These are phyloP conservation scores for Eremothecium coryli DNA, from an alignment of 1,139 yeast genomes.

Conservation along the genomic window DNA sequence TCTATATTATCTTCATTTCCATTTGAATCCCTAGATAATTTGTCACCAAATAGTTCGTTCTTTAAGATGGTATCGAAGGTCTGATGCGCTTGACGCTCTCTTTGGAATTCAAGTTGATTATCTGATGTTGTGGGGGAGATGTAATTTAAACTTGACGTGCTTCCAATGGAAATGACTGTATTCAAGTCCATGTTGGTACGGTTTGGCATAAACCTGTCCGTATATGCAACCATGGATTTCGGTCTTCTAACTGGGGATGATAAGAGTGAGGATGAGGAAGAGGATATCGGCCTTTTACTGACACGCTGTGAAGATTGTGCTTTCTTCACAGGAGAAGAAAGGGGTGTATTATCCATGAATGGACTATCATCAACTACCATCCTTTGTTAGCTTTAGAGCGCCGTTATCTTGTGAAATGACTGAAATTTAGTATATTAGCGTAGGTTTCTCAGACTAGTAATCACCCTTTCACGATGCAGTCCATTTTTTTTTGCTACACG, in stretches of 20 bases:
- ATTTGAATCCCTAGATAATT: constrained; percentile 34
- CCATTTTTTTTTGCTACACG: too few relatives aligned
- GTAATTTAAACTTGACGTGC: constrained; percentile 33
- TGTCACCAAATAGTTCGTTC: constrained; percentile 86
- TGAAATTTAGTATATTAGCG: too few relatives aligned
- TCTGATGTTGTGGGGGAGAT: constrained; percentile 31
- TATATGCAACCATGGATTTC: constrained; percentile 36
- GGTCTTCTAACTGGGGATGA: constrained; percentile 28
- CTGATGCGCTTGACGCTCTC: constrained; percentile 75
- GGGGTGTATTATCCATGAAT: constrained; percentile 28
- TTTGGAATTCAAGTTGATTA: constrained; percentile 56
- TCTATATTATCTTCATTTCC: constrained; percentile 25
- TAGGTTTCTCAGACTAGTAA: too few relatives aligned
- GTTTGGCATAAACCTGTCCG: constrained; percentile 81
- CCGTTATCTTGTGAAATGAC: too few relatives aligned
- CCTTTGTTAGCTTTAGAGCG: too few relatives aligned
- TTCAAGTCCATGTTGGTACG: constrained; percentile 80
- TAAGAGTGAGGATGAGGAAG: constrained; percentile 19
- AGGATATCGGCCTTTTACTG: constrained; percentile 18
- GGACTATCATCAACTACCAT: constrained; percentile 17
- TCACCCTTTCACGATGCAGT: too few relatives aligned
- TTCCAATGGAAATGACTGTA: constrained; percentile 67
- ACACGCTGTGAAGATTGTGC: constrained; percentile 14
- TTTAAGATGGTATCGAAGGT: constrained; percentile 80
- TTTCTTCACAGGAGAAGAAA: constrained; percentile 24